Percentiles rank a stretch among this genome's conserved stretches.
Evolutionary conservation across 2,329 filamentous ascomycete genomes (phyloP).

Genomic region (Aspergillus sergii): DNA sequence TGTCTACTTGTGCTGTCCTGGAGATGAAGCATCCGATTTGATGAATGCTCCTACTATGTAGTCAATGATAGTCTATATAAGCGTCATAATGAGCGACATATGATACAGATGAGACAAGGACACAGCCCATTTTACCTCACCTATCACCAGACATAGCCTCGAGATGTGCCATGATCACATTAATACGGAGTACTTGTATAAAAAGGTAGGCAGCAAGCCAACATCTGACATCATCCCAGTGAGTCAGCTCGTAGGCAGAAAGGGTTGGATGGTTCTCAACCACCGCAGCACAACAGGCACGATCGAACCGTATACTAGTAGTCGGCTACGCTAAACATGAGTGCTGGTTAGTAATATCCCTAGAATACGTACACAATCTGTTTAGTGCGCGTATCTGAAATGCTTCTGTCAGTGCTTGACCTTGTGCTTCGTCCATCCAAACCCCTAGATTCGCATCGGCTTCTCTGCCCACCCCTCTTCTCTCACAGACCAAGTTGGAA

Average conservation of each 20-base stretch:
- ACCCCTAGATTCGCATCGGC: conserved; percentile 1
- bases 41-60: neutral
- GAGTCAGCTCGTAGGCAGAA: neutral
- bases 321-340: neutral
- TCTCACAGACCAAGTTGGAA: neutral
- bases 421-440: neutral
- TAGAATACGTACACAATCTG: neutral
- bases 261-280: neutral
- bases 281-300: neutral
- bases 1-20: neutral
- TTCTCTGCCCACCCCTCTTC: neutral
- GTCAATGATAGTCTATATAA: neutral
- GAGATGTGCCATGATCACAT: neutral
- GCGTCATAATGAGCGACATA: neutral
- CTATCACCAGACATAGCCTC: neutral
- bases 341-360: neutral
- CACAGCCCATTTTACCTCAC: neutral
- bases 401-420: neutral
- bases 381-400: neutral
- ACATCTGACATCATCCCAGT: neutral
- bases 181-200: neutral
- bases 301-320: neutral
- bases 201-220: neutral
- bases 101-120: neutral
- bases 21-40: neutral